These are phyloP conservation scores for Lentinus brumalis DNA, from an alignment of 768 basidiomycete species.

Conservation along the genomic window DNA sequence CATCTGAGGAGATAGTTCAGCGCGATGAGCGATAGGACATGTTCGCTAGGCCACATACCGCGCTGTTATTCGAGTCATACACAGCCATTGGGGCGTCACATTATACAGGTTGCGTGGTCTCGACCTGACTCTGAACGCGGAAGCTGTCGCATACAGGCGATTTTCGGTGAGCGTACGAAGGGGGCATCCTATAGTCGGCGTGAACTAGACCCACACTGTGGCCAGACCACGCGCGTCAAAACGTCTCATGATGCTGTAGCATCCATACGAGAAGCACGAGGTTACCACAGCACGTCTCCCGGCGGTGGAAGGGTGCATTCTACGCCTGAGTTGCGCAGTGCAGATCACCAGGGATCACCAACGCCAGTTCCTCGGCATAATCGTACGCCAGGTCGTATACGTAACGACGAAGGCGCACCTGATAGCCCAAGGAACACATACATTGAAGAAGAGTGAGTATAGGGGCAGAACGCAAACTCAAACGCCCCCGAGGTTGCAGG, in stretches of 20 bases:
- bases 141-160: too few relatives aligned
- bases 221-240: neutral
- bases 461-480: too few relatives aligned
- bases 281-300: neutral
- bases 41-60: neutral
- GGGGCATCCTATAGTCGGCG: neutral
- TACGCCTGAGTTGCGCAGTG: neutral
- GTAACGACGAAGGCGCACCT: neutral
- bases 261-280: neutral
- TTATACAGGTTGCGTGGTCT: too few relatives aligned
- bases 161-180: too few relatives aligned
- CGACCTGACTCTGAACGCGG: too few relatives aligned
- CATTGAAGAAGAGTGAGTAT: too few relatives aligned
- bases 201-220: neutral
- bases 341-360: neutral
- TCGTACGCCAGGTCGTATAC: neutral
- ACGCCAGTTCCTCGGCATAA: neutral
- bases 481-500: too few relatives aligned
- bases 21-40: neutral
- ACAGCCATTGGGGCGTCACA: neutral
- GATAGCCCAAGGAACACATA: too few relatives aligned
- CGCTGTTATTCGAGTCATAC: neutral
- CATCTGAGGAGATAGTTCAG: neutral
- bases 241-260: neutral
- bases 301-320: neutral